Base-by-base conservation (phyloP, 768 basidiomycete species). In the Leucogyrophana mollusca region DNA sequence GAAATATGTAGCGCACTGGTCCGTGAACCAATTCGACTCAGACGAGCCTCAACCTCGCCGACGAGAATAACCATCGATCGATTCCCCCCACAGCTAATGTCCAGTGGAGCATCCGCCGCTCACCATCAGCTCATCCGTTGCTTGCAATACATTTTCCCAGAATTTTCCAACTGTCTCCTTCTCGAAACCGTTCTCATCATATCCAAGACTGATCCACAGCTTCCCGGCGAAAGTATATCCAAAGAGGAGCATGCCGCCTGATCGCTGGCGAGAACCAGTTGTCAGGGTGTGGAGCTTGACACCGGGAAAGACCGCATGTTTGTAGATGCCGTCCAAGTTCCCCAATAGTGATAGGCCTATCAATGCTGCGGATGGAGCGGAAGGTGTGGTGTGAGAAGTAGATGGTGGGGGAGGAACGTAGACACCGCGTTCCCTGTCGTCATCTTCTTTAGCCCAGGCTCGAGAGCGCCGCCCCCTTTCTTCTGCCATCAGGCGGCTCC, bases 311-410 rank as follows among this genome's bases (percentile, higher is more conserved):
- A 64, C 52, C 9, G 72, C 65, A 59, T 90, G 88, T 52, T 83
- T 80, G 69, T 91, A 93, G 23, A 84, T 86, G 3, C 79, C 85
- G 60, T 92, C 89, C 43, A 92, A 70, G 59, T 90, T 92, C 2
- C 90, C 90, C n/a, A 92, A 73, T 50, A 94, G 73, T 4, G 90
- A 93, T 36, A 91, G 66, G 0, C 90, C 90, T 47, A 91, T 76
- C 39, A 93, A 71, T 9, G 85, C 87, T 1, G 65, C 63, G 1
- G 80, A 82, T 18, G 87, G 82, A 1, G 71, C 67, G 42, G 69
- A 74, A 4, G 65, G 66, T 40, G 63, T 54, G 33, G 49, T 25
- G 25, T 49, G 40, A 14, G 50, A 24, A 21, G 58, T 37, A 37
- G 66, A 55, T 7, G 55, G 43, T 16, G 60, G 54, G 1, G 58